These are phyloP conservation scores for Clarireedia homoeocarpa DNA, from an alignment of 2,329 filamentous ascomycete species.

Conservation along the genomic window DNA sequence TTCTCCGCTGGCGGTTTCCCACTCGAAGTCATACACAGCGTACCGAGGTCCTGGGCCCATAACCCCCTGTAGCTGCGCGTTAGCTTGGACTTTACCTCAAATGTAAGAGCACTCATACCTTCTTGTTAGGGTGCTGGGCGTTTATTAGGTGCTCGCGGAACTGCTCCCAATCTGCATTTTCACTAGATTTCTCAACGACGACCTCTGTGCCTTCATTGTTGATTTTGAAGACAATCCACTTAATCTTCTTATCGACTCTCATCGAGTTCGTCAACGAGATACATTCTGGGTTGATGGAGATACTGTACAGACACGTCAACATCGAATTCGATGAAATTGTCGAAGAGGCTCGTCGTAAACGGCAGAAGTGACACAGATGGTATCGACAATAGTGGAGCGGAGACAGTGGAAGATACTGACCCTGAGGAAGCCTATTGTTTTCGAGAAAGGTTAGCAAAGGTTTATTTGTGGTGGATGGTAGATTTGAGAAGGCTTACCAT, in stretches of 20 bases:
- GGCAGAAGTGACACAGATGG: conserved; percentile 1
- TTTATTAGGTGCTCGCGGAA: conserved; percentile 72
- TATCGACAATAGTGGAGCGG: conserved; percentile 14
- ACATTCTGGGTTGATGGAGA: conserved; percentile 65
- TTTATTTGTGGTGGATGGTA: neutral
- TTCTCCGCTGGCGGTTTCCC: conserved; percentile 63
- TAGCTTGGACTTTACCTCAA: neutral
- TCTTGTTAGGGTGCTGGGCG: conserved; percentile 65
- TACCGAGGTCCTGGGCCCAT: conserved; percentile 67
- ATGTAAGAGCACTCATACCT: conserved; percentile 37
- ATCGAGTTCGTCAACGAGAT: conserved; percentile 67
- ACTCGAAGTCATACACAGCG: conserved; percentile 80
- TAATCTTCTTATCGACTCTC: conserved; percentile 73
- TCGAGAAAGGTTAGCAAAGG: conserved; percentile 14
- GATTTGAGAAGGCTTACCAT: conserved; percentile 15
- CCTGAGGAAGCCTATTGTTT: conserved; percentile 56
- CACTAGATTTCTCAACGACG: conserved; percentile 67
- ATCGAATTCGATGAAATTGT: neutral
- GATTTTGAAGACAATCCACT: conserved; percentile 86
- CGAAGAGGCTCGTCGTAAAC: conserved; percentile 1
- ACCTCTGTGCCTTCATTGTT: conserved; percentile 77
- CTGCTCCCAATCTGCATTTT: conserved; percentile 57
- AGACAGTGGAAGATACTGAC: conserved; percentile 38
- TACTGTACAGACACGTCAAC: conserved; percentile 41
- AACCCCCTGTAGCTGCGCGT: conserved; percentile 38